Evolutionary conservation across 2,329 filamentous ascomycete species (phyloP).

Genomic region (Fusarium sacchari): DNA sequence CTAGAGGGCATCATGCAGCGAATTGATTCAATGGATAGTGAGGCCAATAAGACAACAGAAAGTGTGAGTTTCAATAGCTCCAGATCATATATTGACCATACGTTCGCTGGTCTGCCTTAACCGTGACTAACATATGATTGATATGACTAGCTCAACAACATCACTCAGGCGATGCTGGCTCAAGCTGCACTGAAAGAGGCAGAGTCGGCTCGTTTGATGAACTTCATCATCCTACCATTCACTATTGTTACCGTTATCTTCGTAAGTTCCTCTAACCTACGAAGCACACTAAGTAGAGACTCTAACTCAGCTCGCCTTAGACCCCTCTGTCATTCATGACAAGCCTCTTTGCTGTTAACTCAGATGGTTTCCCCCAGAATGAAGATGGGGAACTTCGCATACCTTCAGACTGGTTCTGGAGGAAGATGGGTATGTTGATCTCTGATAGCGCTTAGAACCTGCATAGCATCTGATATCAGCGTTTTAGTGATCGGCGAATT

Average conservation of each 20-base stretch:
- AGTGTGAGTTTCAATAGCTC: background rate
- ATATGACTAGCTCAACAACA: background rate
- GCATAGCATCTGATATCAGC: fast-evolving
- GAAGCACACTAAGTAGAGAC: background rate
- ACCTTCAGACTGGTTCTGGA: background rate
- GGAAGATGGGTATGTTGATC: background rate
- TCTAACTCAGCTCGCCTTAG: background rate
- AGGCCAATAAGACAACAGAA: background rate
- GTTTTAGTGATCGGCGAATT: background rate
- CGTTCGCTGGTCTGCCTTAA: too few species aligned
- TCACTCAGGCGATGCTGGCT: background rate
- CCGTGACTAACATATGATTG: too few species aligned
- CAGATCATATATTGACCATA: too few species aligned
- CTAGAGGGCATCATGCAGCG: background rate
- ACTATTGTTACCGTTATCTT: background rate
- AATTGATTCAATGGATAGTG: background rate
- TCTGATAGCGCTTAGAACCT: background rate
- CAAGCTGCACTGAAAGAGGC: background rate
- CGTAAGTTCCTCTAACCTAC: background rate
- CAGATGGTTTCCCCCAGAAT: fast-evolving
- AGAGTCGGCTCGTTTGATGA: fast-evolving
- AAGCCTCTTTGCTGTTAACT: background rate
- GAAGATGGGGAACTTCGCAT: background rate
- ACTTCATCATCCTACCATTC: fast-evolving
- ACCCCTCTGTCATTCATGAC: background rate